Evolutionary conservation across 176 grass and related monocot species (phyloP), one percentile per base, ranked within the genome.

Genomic region (Alloteropsis semialata): DNA sequence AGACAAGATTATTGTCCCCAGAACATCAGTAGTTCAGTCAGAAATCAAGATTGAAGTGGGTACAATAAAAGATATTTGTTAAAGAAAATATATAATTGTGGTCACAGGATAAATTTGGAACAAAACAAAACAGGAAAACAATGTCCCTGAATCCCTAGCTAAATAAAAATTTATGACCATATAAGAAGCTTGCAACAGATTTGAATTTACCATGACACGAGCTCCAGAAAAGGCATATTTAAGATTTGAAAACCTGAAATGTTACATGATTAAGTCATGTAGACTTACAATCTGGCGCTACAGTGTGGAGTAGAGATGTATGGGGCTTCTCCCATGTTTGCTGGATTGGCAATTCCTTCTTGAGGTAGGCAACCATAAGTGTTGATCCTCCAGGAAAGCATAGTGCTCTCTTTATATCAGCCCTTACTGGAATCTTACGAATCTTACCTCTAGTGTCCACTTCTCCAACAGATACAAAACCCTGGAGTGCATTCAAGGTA

Each of bases 301-400:
- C 50, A 61, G 29, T 25, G 17, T 78, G 71, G 16, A 85, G 51
- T 66, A 54, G 79, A 63, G 54, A 78, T 65, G 77, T 80, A 49
- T 62, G 82, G 11, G 19, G 46, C 43, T 38, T 72, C 51, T 72
- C 34, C 37, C 60, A 22, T 76, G 70, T 83, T 66, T 58, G 78
- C 19, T 3, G 57, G 74, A 34, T 77, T 81, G 75, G 43, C 50
- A 88, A 70, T 19, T 77, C 85, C 66, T 80, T 93, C 67, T 85
- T 94, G 67, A 89, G 79, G 67, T 94, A 89, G 87, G 94, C 60
- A 55, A 94, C 88, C 94, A 92, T 89, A 59, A 94, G 90, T 50
- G 75, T 97, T 75, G 94, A 94, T 87, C 85, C 88, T 45, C 94
- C 89, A 65, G 94, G 94, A 90, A 92, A 92, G 87, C 91, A 97